Base-by-base conservation (phyloP, 805 yeast genomes). In the Wickerhamiella hasegawae region DNA sequence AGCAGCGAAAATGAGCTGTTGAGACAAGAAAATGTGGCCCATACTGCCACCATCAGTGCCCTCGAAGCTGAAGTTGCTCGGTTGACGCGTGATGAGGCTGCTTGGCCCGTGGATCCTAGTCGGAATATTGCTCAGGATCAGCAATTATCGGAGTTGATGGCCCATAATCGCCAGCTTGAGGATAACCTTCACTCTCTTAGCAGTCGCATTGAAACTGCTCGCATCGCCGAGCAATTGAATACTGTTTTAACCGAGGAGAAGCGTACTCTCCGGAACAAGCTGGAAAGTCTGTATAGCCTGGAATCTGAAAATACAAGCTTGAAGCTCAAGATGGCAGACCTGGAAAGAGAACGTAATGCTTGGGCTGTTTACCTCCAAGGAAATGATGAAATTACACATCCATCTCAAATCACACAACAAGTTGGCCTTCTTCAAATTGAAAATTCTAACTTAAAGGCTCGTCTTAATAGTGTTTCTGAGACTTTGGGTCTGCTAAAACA, bases 221-320 rank as follows among this genome's bases (percentile, higher is more conserved):
- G 19, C 9, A 12, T 12, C n/a, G 19, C 30, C 6, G 30, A 28
- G 30, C 19, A 17, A 18, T 16, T 28, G 30, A 28, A 28, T 16
- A 11, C 6, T 5, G 30, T 28, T 5, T 14, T 28, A 6, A 4
- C 19, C 17, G 30, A 28, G 19, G 30, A 28, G 30, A 28, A 28
- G 19, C 30, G 30, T 12, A 17, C 15, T 12, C 19, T 28, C 6
- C 18, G 19, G 5, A 12, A 18, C 11, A 4, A 14, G 24, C 5
- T 20, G 4, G 33, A 30, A 4, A 14, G 16, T 6, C 11, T 25
- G 16, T n/a, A 18, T 4, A 18, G 23, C 12, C 21, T 35, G 6
- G 37, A 35, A 21, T 17, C 29, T 5, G 29, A 30, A 19, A 30
- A 35, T 9, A 29, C 24, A 19, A 34, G 27, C 10, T 31, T 35